phyloP scores from a whole-genome alignment of 2,329 filamentous ascomycete species.

The Paraconiothyrium sp. region DNA sequence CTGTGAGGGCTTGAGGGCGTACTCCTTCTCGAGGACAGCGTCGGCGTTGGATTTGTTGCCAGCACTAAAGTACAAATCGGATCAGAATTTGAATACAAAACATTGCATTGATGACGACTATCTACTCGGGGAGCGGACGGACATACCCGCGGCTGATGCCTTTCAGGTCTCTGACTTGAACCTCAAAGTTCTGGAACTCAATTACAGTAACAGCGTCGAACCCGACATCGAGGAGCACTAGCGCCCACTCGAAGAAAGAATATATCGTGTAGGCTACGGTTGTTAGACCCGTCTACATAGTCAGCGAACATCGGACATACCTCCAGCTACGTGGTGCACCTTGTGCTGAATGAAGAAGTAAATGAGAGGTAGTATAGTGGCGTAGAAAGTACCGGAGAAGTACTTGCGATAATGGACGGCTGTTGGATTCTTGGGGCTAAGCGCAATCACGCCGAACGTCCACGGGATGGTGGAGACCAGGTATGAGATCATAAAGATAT shows the following conservation, averaged over 20 bases:
- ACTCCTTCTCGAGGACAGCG: constrained; percentile 75
- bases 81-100: constrained; percentile 48
- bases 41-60: constrained; percentile 57
- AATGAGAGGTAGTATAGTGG: constrained; percentile 85
- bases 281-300: constrained; percentile 31
- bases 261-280: constrained; percentile 90
- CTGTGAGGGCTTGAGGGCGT: constrained; percentile 52
- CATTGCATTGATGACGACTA: constrained; percentile 58
- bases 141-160: constrained; percentile 98
- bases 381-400: constrained; percentile 85
- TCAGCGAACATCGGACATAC: constrained; percentile 62
- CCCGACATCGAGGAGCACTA: constrained; percentile 93
- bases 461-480: constrained; percentile 92
- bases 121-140: constrained; percentile 90
- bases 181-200: constrained; percentile 89
- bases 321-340: constrained; percentile 90
- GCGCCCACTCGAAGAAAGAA: constrained; percentile 96
- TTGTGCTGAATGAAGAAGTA: constrained; percentile 99
- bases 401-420: constrained; percentile 91
- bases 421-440: constrained; percentile 84
- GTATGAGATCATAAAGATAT: constrained; percentile 99
- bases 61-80: constrained; percentile 51
- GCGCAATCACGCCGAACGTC: constrained; percentile 87
- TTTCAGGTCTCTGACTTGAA: constrained; percentile 88
- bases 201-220: constrained; percentile 95